Base-by-base conservation (phyloP, 495 filamentous ascomycete genomes). In the Podospora pseudoanserina region DNA sequence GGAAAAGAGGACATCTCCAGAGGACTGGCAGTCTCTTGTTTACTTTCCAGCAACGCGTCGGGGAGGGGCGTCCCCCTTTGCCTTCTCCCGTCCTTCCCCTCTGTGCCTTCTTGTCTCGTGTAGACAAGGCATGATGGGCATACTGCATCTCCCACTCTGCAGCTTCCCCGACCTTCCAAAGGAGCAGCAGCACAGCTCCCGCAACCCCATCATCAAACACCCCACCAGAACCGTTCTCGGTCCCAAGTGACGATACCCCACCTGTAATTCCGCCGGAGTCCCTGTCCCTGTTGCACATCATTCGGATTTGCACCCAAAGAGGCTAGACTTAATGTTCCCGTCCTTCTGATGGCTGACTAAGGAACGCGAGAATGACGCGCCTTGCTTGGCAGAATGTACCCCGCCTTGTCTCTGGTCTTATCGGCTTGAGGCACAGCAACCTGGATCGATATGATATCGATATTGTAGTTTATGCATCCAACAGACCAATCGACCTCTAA, bases 331-430 rank as follows among this genome's bases (percentile, higher is more conserved):
- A 30, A 3, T 62, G 15, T 63, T n/a, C 61, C 16, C 6, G 18
- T 18, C 28, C 5, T 49, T 63, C 19, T 49, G 27, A 20, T 57
- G 6, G 71, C 49, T 77, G 75, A 72, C 71, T 72, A 75, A 77
- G 67, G 68, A 72, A 73, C 75, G 75, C 75, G 75, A 73, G 65
- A 70, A 20, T 44, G 64, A 69, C 71, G 70, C 63, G 65, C 18
- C 9, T 20, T 27, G 28, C 19, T 56, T 56, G 27, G 65, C 54
- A 34, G 16, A 23, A 58, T 65, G 60, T 55, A 34, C 63, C 27
- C 16, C 5, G 32, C 49, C 23, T 32, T 57, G 19, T 28, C n/a
- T 34, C 26, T n/a, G 15, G 27, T 58, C n/a, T 58, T 26, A 59
- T 44, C 54, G 66, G 16, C 32, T 11, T 15, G 61, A 58, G 28